Evolutionary conservation across 768 basidiomycete species (phyloP).

Genomic region (Hericium erinaceus): DNA sequence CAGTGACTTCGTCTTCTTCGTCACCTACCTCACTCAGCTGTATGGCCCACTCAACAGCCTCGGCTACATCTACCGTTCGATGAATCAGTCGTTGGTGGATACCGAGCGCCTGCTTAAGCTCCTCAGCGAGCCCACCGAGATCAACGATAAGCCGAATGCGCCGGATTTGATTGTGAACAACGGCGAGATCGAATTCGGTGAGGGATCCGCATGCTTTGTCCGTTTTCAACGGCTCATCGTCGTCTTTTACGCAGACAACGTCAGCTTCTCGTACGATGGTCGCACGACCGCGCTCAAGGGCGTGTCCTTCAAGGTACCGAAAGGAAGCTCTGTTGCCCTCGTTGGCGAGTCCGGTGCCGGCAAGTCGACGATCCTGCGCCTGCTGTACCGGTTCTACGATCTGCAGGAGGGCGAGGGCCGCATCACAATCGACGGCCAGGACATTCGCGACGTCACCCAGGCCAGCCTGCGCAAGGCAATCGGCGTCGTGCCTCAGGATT

Average conservation of each 20-base stretch:
- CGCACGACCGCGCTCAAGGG: conserved; percentile 61
- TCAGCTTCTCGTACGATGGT: conserved; percentile 77
- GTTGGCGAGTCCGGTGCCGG: conserved; percentile 80
- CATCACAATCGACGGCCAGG: conserved; percentile 78
- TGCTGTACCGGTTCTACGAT: conserved; percentile 91
- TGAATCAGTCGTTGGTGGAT: conserved; percentile 71
- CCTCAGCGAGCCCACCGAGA: conserved; percentile 73
- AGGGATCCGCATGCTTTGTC: conserved; percentile 24
- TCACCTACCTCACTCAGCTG: conserved; percentile 73
- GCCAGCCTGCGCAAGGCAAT: conserved; percentile 69
- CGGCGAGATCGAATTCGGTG: conserved; percentile 76
- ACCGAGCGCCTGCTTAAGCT: conserved; percentile 78
- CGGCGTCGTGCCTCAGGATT: conserved; percentile 87
- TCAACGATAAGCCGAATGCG: conserved; percentile 73
- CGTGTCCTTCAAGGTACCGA: conserved; percentile 83
- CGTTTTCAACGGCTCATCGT: conserved; percentile 15
- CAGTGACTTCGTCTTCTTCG: conserved; percentile 69
- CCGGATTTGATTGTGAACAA: conserved; percentile 60
- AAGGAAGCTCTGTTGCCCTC: conserved; percentile 80
- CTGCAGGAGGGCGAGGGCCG: conserved; percentile 68
- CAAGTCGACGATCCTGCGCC: conserved; percentile 78
- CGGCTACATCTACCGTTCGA: conserved; percentile 68
- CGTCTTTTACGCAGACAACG: conserved; percentile 48
- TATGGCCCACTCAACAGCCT: conserved; percentile 72
- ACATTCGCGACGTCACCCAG: conserved; percentile 84